Evolutionary conservation across 1,139 yeast species (phyloP).

Genomic region (Taphrina sp.): DNA sequence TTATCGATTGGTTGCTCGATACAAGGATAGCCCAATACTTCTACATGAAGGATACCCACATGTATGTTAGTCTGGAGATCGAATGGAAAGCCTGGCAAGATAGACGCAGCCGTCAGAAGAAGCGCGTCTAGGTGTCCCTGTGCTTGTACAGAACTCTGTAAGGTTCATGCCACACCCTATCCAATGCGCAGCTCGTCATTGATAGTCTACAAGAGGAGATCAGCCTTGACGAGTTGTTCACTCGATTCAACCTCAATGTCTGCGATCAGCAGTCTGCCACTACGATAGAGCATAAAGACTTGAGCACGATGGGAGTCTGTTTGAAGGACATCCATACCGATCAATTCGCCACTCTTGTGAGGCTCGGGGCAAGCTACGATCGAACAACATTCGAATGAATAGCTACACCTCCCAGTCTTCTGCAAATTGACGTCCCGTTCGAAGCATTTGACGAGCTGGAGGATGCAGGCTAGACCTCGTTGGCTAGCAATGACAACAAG

Average conservation of each 20-base stretch:
- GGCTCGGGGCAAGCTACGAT: background rate
- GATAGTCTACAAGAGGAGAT: too few species aligned
- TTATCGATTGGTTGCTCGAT: conserved; percentile 14
- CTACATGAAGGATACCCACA: conserved; percentile 7
- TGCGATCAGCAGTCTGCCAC: background rate
- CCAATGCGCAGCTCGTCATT: too few species aligned
- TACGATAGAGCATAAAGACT: conserved; percentile 7
- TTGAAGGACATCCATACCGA: conserved; percentile 5
- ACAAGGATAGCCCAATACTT: background rate
- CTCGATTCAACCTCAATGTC: too few species aligned
- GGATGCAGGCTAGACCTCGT: conserved; percentile 62
- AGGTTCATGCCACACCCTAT: too few species aligned
- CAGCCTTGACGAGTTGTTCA: too few species aligned
- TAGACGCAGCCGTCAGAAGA: too few species aligned
- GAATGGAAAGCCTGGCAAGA: conserved; percentile 25
- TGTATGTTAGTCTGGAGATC: background rate
- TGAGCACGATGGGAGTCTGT: background rate
- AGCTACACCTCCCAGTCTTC: background rate
- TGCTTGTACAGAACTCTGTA: too few species aligned
- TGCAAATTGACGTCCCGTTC: background rate
- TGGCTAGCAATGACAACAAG: conserved; percentile 52
- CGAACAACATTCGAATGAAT: conserved; percentile 2
- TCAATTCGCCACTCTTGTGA: background rate
- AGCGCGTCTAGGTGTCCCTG: too few species aligned
- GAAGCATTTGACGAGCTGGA: conserved; percentile 50